A percentile compares a stretch with the other conserved stretches of the same genome.
Conservation (phyloP, 805 yeast species). For the Tetrapisispora phaffii region DNA sequence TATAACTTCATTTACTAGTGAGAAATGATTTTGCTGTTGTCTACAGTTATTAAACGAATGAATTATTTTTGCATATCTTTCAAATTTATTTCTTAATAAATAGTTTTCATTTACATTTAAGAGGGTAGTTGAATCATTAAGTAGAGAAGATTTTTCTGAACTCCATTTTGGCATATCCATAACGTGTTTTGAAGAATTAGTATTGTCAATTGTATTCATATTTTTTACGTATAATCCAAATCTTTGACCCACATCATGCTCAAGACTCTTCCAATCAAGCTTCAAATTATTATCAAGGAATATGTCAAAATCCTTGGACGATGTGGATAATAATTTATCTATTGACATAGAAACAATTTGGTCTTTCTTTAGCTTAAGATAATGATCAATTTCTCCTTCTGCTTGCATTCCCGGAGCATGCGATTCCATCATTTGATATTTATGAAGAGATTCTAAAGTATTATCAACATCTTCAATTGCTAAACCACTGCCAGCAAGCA, state of each 20-base stretch:
- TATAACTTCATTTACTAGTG: slow-evolving; percentile 50
- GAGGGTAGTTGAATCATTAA: slow-evolving; percentile 27
- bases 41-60: slow-evolving; percentile 64
- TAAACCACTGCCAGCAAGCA: slow-evolving; percentile 82
- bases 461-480: slow-evolving; percentile 73
- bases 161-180: not conserved
- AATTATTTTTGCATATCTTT: slow-evolving; percentile 62
- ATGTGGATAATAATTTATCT: slow-evolving; percentile 63
- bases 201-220: slow-evolving; percentile 6
- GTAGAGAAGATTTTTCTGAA: slow-evolving; percentile 2
- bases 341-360: slow-evolving; percentile 75
- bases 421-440: slow-evolving; percentile 31
- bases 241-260: slow-evolving; percentile 61
- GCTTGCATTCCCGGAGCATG: slow-evolving; percentile 8
- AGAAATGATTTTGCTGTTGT: slow-evolving; percentile 40
- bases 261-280: slow-evolving; percentile 76
- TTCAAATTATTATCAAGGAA: slow-evolving; percentile 64
- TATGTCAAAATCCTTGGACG: slow-evolving; percentile 74
- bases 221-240: slow-evolving; percentile 47
- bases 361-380: slow-evolving; percentile 49
- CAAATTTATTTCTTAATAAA: slow-evolving; percentile 46
- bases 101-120: slow-evolving; percentile 37
- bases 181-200: slow-evolving; percentile 10
- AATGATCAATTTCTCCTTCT: slow-evolving; percentile 3
- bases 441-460: slow-evolving; percentile 38